These are phyloP conservation scores for Tulasnella sp. DNA, from an alignment of 768 basidiomycete genomes.

Conservation along the genomic window DNA sequence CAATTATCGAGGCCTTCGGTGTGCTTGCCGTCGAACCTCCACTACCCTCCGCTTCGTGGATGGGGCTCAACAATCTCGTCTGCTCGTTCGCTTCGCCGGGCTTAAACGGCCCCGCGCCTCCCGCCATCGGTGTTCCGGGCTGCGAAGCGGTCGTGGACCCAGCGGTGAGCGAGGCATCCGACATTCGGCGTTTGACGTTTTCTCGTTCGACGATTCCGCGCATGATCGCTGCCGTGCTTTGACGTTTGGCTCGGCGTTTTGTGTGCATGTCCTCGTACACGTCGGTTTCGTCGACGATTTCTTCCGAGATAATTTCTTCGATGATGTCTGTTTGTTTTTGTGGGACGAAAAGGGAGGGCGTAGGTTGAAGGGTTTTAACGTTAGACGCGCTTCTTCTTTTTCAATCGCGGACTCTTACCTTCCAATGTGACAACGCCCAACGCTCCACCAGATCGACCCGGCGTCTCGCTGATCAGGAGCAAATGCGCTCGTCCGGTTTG, in stretches of 20 bases:
- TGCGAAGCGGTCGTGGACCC: not conserved
- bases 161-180: not conserved
- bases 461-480: conserved; percentile 75
- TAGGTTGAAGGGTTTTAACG: no score
- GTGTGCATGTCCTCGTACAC: conserved; percentile 81
- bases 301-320: conserved; percentile 91
- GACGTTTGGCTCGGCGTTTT: conserved; percentile 65
- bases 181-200: conserved; percentile 7
- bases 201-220: conserved; percentile 29
- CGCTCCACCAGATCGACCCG: conserved; percentile 76
- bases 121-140: not conserved
- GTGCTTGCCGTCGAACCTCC: not conserved
- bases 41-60: not conserved
- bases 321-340: conserved; percentile 30
- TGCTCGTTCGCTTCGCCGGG: not conserved
- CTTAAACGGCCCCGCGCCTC: not conserved
- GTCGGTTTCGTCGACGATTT: conserved; percentile 95
- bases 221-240: conserved; percentile 73
- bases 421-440: conserved; percentile 89
- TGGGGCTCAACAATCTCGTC: conserved; percentile 10
- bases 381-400: not conserved
- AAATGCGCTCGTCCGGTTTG: conserved; percentile 95
- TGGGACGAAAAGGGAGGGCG: no score
- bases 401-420: conserved; percentile 48
- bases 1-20: no score